These are phyloP conservation scores for Arachnomyces sp. DNA, from an alignment of 2,329 filamentous ascomycete species.

Conservation along the genomic window DNA sequence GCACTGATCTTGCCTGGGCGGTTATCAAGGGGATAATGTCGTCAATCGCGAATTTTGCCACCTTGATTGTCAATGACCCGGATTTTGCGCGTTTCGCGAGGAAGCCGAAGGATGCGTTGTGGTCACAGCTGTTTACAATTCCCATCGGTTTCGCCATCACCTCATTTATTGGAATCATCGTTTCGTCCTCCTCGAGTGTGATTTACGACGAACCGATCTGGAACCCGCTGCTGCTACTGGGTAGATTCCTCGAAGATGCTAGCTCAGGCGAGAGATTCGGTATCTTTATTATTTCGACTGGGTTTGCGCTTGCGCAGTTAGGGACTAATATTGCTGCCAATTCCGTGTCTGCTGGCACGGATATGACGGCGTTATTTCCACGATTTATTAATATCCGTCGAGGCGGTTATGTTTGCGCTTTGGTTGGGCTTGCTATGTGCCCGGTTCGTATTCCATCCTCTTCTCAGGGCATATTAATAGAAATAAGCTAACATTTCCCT, in stretches of 20 bases:
- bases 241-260: slow-evolving; percentile 60
- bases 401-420: slow-evolving; percentile 76
- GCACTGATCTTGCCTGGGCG: slow-evolving; percentile 67
- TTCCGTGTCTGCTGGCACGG: slow-evolving; percentile 72
- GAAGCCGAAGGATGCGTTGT: slow-evolving; percentile 66
- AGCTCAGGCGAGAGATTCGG: slow-evolving; percentile 62
- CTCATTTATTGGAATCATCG: slow-evolving; percentile 76
- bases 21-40: slow-evolving; percentile 82
- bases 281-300: slow-evolving; percentile 62
- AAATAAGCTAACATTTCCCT: slow-evolving; percentile 7
- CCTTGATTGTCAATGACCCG: slow-evolving; percentile 69
- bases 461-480: neutral
- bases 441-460: slow-evolving; percentile 49
- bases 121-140: slow-evolving; percentile 70
- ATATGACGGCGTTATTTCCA: slow-evolving; percentile 71
- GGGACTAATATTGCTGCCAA: slow-evolving; percentile 86
- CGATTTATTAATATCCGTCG: slow-evolving; percentile 77
- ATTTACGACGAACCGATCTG: slow-evolving; percentile 62
- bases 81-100: slow-evolving; percentile 79
- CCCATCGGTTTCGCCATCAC: slow-evolving; percentile 66
- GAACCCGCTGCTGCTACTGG: slow-evolving; percentile 62
- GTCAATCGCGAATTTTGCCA: slow-evolving; percentile 83
- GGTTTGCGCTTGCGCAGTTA: slow-evolving; percentile 70
- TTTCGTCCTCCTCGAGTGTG: slow-evolving; percentile 57
- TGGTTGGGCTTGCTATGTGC: slow-evolving; percentile 74